Percentiles rank a stretch among this genome's conserved stretches.
Evolutionary conservation across 345 rosid genomes (phyloP).

Genomic region (Salix koriyanagi): DNA sequence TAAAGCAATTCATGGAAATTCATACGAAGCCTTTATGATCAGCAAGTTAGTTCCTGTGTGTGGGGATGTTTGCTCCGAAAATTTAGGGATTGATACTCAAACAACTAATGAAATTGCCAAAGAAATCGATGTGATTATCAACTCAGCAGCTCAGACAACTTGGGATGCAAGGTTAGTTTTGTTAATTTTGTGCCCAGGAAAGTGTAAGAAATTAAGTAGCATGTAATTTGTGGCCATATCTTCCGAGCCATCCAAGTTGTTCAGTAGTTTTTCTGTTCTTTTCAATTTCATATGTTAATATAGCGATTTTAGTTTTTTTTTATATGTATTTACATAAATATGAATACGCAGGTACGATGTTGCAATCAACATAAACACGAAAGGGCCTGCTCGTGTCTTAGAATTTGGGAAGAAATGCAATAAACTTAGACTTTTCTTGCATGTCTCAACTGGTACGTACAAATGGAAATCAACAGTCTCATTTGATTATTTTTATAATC

Average conservation of each 20-base stretch:
- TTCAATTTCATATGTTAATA: too few species aligned
- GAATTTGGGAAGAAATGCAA: slow-evolving; percentile 20
- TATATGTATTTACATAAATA: too few species aligned
- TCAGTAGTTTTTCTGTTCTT: too few species aligned
- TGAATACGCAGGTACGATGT: too few species aligned
- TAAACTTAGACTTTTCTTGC: slow-evolving; percentile 28
- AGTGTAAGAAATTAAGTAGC: too few species aligned
- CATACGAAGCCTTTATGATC: slow-evolving; percentile 26
- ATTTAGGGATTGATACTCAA: slow-evolving; percentile 20
- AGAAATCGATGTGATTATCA: slow-evolving; percentile 30
- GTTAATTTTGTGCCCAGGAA: background rate
- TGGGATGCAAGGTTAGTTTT: slow-evolving; percentile 13
- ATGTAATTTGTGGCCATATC: too few species aligned
- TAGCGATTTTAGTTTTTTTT: too few species aligned
- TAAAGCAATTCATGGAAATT: slow-evolving; percentile 18
- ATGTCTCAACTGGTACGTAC: slow-evolving; percentile 22
- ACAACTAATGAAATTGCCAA: background rate
- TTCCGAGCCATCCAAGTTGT: too few species aligned
- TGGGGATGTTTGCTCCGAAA: slow-evolving; percentile 22
- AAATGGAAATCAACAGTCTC: background rate
- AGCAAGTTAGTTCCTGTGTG: slow-evolving; percentile 35
- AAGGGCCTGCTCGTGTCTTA: slow-evolving; percentile 15
- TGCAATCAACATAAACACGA: too few species aligned
- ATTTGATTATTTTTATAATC: background rate
- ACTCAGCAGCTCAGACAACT: slow-evolving; percentile 32